Conservation (phyloP, 768 basidiomycete genomes). For the Lactarius sanguifluus region DNA sequence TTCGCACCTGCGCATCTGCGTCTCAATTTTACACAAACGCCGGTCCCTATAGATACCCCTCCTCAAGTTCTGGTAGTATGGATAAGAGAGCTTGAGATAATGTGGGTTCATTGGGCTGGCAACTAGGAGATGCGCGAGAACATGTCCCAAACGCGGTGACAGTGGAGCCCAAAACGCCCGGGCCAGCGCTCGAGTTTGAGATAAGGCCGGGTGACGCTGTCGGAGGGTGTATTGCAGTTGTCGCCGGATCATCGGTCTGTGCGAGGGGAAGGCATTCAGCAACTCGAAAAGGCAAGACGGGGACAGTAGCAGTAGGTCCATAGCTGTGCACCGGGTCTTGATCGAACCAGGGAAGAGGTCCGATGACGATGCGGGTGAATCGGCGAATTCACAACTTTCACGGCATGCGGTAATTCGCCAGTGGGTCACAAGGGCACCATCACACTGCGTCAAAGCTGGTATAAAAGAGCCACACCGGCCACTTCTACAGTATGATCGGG, state of each 20-base stretch:
- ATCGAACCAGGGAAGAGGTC: background rate
- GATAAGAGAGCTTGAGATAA: background rate
- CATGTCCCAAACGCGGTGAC: background rate
- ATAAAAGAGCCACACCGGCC: background rate
- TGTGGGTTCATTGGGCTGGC: background rate
- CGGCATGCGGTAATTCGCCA: background rate
- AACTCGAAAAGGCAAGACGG: background rate
- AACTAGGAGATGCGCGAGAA: background rate
- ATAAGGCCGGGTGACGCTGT: background rate
- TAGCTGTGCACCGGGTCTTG: background rate
- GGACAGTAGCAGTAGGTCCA: background rate
- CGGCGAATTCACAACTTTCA: background rate
- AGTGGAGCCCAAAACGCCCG: background rate
- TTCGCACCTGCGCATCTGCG: background rate
- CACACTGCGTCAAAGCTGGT: background rate
- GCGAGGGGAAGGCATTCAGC: background rate
- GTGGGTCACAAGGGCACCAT: background rate
- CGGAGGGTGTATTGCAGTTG: background rate
- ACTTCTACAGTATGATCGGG: background rate
- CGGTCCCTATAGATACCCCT: background rate
- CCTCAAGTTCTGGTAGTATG: background rate
- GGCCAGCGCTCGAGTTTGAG: background rate
- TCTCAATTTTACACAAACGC: background rate
- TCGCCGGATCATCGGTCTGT: background rate
- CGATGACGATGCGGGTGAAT: background rate